Conservation (phyloP, 345 rosid genomes). For the Boechera retrofracta region DNA sequence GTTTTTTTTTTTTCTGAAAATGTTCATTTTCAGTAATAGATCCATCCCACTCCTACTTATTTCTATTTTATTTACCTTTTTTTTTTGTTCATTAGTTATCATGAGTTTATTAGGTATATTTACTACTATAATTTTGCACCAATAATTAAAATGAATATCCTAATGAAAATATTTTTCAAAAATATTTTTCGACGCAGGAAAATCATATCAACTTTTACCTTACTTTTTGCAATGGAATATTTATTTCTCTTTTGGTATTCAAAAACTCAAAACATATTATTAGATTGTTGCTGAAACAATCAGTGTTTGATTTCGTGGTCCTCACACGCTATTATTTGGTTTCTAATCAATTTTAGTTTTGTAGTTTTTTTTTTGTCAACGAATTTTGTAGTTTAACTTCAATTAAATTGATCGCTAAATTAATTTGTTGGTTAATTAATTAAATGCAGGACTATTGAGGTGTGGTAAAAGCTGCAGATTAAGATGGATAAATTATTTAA, state of each 20-base stretch:
- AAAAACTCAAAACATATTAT: constrained; percentile 5
- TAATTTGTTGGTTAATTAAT: constrained; percentile 4
- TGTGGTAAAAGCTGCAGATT: constrained; percentile 97
- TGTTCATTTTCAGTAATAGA: not conserved
- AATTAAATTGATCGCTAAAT: not conserved
- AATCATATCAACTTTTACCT: not conserved
- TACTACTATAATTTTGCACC: not conserved
- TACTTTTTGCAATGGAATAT: constrained; percentile 9
- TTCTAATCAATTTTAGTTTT: constrained; percentile 3
- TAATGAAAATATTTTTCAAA: too few relatives aligned
- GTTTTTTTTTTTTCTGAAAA: too few relatives aligned
- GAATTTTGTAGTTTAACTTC: not conserved
- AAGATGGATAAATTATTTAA: constrained; percentile 91
- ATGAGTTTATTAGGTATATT: not conserved
- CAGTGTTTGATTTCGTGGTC: constrained; percentile 36
- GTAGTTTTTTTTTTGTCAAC: not conserved
- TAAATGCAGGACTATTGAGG: constrained; percentile 75
- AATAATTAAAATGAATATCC: not conserved
- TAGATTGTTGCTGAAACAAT: not conserved
- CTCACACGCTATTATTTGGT: constrained; percentile 33
- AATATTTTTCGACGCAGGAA: not conserved
- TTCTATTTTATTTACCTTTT: not conserved
- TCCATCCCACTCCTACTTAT: not conserved
- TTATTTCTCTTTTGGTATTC: not conserved
- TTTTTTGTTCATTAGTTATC: not conserved